These are phyloP conservation scores for Aspergillus quadricinctus DNA, from an alignment of 2,329 filamentous ascomycete species.

Conservation along the genomic window DNA sequence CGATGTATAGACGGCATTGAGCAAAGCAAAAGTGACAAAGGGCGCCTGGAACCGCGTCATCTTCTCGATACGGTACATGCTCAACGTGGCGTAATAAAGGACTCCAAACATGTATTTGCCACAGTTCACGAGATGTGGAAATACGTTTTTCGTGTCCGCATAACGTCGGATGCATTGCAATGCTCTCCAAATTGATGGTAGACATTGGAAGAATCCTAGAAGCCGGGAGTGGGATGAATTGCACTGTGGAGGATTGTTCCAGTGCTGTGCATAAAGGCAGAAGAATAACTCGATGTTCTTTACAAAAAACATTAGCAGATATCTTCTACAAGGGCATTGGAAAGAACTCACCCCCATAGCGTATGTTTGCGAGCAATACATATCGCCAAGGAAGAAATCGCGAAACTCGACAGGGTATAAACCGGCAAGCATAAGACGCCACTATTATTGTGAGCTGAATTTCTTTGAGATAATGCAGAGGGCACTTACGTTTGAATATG, in stretches of 20 bases:
- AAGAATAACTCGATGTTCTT: conserved; percentile 92
- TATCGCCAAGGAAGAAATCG: conserved; percentile 96
- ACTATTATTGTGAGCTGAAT: conserved; percentile 48
- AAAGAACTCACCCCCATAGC: conserved; percentile 66
- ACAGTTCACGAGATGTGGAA: conserved; percentile 88
- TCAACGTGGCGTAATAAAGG: conserved; percentile 70
- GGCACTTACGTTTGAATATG: conserved; percentile 73
- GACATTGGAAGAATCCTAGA: conserved; percentile 75
- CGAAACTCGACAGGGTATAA: conserved; percentile 92
- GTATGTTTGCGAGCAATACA: conserved; percentile 95
- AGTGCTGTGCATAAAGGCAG: conserved; percentile 79
- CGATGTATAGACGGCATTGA: conserved; percentile 79
- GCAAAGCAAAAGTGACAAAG: conserved; percentile 74
- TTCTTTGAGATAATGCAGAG: not conserved
- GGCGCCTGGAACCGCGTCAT: conserved; percentile 56
- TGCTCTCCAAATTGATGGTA: conserved; percentile 87
- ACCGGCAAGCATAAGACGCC: conserved; percentile 78
- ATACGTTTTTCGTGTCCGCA: conserved; percentile 76
- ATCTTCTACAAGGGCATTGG: not conserved
- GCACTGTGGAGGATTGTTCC: conserved; percentile 69
- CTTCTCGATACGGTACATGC: conserved; percentile 73
- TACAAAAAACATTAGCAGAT: conserved; percentile 16
- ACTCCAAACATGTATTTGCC: conserved; percentile 89
- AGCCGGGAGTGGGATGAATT: conserved; percentile 81
- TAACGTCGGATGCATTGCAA: conserved; percentile 90